Evolutionary conservation across 768 basidiomycete genomes (phyloP).

Genomic region (Crucibulum laeve): DNA sequence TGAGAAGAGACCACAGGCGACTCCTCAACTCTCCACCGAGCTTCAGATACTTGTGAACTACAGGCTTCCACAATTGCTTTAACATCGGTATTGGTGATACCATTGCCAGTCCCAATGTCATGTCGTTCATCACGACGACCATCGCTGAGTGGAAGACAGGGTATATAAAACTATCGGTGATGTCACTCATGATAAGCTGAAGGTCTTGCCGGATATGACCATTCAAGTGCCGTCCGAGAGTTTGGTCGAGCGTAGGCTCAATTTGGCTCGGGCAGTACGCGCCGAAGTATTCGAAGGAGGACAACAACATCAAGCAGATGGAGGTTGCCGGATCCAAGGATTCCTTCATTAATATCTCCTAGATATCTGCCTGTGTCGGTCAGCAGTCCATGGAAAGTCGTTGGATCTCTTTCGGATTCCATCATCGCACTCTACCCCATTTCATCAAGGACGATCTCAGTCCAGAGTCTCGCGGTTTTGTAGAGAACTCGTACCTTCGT

Average conservation of each 20-base stretch:
- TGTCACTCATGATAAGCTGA: slow-evolving; percentile 82
- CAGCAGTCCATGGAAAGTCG: slow-evolving; percentile 98
- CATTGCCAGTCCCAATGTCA: slow-evolving; percentile 86
- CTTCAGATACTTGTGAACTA: slow-evolving; percentile 95
- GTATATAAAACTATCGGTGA: slow-evolving; percentile 79
- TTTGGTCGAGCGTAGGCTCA: slow-evolving; percentile 84
- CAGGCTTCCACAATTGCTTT: slow-evolving; percentile 99
- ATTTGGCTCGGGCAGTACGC: slow-evolving; percentile 95
- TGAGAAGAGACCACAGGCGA: slow-evolving; percentile 93
- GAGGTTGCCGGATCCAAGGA: slow-evolving; percentile 98
- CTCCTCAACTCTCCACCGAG: slow-evolving; percentile 86
- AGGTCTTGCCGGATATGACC: slow-evolving; percentile 95
- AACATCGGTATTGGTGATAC: slow-evolving; percentile 99
- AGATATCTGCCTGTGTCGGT: slow-evolving; percentile 99
- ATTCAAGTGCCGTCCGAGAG: slow-evolving; percentile 98
- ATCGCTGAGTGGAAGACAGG: slow-evolving; percentile 75
- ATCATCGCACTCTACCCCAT: slow-evolving; percentile 92
- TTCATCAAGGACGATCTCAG: slow-evolving; percentile 99
- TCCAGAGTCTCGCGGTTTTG: slow-evolving; percentile 97
- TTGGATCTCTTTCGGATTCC: slow-evolving; percentile 97
- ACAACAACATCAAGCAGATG: slow-evolving; percentile 99
- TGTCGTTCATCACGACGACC: slow-evolving; percentile 79
- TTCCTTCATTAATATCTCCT: slow-evolving; percentile 99
- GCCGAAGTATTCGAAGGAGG: slow-evolving; percentile 94
- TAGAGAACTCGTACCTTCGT: slow-evolving; percentile 97